These are phyloP conservation scores for Aspergillus sp. DNA, from an alignment of 2,329 filamentous ascomycete genomes.

Conservation along the genomic window DNA sequence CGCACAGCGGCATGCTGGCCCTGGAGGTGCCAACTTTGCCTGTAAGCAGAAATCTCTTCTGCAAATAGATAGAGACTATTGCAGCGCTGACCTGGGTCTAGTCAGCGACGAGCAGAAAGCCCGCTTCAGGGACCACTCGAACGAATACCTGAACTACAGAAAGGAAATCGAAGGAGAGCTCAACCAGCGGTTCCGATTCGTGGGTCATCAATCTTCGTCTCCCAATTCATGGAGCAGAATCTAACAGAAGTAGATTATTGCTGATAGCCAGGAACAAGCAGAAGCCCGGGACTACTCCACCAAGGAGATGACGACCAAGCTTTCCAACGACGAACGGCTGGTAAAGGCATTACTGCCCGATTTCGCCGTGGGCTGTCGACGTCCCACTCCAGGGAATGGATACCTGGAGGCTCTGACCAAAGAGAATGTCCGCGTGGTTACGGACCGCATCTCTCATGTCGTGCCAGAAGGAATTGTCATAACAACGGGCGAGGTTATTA, in stretches of 20 bases:
- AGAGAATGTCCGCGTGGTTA: constrained; percentile 18
- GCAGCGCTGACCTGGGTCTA: no score
- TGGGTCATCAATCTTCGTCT: neutral
- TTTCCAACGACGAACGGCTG: neutral
- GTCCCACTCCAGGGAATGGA: constrained; percentile 20
- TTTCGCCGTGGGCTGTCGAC: constrained; percentile 23
- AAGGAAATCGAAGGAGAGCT: constrained; percentile 14
- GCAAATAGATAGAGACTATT: no score
- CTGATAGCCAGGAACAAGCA: no score
- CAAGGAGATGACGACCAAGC: neutral
- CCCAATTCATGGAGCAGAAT: no score
- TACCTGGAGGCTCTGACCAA: constrained; percentile 22
- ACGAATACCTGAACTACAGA: constrained; percentile 9
- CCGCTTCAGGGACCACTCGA: constrained; percentile 4
- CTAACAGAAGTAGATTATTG: neutral
- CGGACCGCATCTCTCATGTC: neutral
- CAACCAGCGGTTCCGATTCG: constrained; percentile 10
- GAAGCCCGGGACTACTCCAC: neutral
- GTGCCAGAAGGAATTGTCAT: neutral
- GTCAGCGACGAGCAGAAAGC: constrained; percentile 7
- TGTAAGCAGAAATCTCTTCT: no score
- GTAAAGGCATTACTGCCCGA: constrained; percentile 12
- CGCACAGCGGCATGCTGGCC: neutral
- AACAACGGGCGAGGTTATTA: no score
- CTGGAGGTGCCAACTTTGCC: neutral